Percentiles rank a stretch among this genome's conserved stretches.
Evolutionary conservation across 768 basidiomycete genomes (phyloP).

Genomic region (Russula virescens): DNA sequence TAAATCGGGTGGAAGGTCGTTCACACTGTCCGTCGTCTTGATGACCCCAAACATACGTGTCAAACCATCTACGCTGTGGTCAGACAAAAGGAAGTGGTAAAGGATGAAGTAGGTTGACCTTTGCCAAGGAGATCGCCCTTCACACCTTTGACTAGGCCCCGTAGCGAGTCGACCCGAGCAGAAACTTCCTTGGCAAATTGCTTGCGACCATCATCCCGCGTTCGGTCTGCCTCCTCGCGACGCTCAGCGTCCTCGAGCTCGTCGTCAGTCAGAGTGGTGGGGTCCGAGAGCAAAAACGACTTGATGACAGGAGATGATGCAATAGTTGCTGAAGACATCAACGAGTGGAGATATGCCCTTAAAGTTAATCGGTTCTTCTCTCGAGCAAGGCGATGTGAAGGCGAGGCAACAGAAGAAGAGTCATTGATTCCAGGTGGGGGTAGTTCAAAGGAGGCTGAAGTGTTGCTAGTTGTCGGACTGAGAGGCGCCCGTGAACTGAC

Average conservation of each 20-base stretch:
- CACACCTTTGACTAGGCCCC: slow-evolving; percentile 78
- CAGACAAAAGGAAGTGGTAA: neutral
- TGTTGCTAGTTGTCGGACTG: slow-evolving; percentile 30
- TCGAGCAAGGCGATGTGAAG: slow-evolving; percentile 52
- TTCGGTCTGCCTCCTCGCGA: slow-evolving; percentile 83
- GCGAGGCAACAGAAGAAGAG: slow-evolving; percentile 17
- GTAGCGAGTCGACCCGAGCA: slow-evolving; percentile 74
- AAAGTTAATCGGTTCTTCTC: slow-evolving; percentile 96
- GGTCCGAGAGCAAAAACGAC: slow-evolving; percentile 77
- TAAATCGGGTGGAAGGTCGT: slow-evolving; percentile 77
- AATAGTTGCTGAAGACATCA: slow-evolving; percentile 66
- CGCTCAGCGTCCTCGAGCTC: slow-evolving; percentile 74
- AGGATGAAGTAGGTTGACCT: slow-evolving; percentile 42
- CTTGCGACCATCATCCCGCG: slow-evolving; percentile 82
- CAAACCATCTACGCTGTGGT: slow-evolving; percentile 65
- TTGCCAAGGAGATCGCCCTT: slow-evolving; percentile 91
- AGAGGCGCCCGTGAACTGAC: slow-evolving; percentile 42
- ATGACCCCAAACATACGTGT: slow-evolving; percentile 85
- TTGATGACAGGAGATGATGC: slow-evolving; percentile 80
- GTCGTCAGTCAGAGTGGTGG: slow-evolving; percentile 57
- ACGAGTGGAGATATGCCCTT: slow-evolving; percentile 81
- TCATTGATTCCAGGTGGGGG: slow-evolving; percentile 25
- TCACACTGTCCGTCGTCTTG: slow-evolving; percentile 69
- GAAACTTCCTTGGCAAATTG: slow-evolving; percentile 85
- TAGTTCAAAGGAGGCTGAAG: slow-evolving; percentile 3